Conservation (phyloP, 495 filamentous ascomycete species). For the Aspergillus haitiensis region DNA sequence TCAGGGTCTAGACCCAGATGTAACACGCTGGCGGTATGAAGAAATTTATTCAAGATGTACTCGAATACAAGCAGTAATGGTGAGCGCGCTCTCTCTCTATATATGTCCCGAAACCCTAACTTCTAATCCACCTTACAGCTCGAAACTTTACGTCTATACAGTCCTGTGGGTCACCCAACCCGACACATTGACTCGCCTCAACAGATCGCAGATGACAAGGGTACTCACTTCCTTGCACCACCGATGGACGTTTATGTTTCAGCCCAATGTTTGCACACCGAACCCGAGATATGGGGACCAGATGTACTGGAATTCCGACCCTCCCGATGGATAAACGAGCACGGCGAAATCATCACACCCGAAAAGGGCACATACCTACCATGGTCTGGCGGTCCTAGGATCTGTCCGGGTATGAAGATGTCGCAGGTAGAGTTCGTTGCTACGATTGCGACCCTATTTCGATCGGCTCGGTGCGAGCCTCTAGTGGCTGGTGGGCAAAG, state of each 20-base stretch:
- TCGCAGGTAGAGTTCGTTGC: conserved; percentile 57
- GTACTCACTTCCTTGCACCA: conserved; percentile 30
- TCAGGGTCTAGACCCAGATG: conserved; percentile 11
- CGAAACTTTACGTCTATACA: conserved; percentile 55
- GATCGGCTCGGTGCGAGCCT: conserved; percentile 21
- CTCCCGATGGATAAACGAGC: conserved; percentile 42
- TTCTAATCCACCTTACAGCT: conserved; percentile 26
- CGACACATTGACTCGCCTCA: conserved; percentile 36
- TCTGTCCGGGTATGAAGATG: conserved; percentile 54
- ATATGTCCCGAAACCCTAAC: not conserved
- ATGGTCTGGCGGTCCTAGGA: conserved; percentile 49
- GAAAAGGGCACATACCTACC: conserved; percentile 42
- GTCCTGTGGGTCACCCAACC: conserved; percentile 42
- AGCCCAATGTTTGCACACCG: conserved; percentile 37
- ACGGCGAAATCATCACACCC: conserved; percentile 28
- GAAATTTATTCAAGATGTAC: conserved; percentile 43
- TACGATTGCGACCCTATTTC: conserved; percentile 44
- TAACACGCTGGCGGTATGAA: conserved; percentile 20
- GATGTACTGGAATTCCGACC: conserved; percentile 50
- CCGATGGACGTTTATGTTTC: conserved; percentile 34
- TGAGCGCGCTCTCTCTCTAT: not conserved
- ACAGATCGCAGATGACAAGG: conserved; percentile 24
- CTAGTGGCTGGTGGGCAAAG: not conserved
- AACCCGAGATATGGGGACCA: conserved; percentile 45
- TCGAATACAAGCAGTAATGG: conserved; percentile 48